These are phyloP conservation scores for Pythium aristosporum DNA, from an alignment of 352 stramenopile species.

Conservation along the genomic window DNA sequence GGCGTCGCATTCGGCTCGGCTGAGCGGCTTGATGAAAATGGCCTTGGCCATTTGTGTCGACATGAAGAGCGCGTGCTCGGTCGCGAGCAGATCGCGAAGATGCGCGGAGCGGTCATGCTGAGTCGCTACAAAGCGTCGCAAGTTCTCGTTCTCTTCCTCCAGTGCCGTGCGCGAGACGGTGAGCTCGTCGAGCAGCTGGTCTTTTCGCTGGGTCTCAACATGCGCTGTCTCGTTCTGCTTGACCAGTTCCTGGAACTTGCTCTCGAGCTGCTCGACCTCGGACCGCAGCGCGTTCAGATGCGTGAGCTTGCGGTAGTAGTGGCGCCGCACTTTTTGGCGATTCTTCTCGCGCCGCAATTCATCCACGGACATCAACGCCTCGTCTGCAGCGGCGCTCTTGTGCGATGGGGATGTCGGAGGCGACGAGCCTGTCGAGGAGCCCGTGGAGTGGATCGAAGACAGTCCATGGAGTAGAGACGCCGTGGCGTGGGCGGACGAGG, in stretches of 20 bases:
- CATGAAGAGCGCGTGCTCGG: conserved; percentile 24
- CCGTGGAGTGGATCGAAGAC: neutral
- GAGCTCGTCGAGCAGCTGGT: conserved; percentile 7
- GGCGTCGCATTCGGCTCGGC: conserved; percentile 12
- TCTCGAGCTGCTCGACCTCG: conserved; percentile 26
- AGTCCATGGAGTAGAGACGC: neutral
- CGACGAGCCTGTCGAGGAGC: neutral
- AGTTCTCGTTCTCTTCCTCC: conserved; percentile 21
- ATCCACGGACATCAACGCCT: conserved; percentile 9
- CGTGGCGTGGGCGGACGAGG: neutral
- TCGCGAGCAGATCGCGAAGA: conserved; percentile 10
- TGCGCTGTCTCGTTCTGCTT: conserved; percentile 6
- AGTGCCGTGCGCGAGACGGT: neutral
- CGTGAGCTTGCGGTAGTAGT: conserved; percentile 37
- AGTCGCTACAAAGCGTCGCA: conserved; percentile 3
- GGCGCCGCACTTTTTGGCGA: conserved; percentile 33
- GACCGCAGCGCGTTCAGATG: conserved; percentile 23
- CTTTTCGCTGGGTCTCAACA: neutral
- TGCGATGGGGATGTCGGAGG: neutral
- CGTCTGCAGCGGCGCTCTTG: neutral
- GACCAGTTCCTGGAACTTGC: conserved; percentile 15
- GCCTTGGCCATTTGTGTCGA: conserved; percentile 15
- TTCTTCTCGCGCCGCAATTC: conserved; percentile 32
- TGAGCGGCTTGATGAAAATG: conserved; percentile 29
- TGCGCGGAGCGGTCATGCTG: conserved; percentile 2